Evolutionary conservation across 106 monocot genomes (phyloP).

Genomic region (Allium sativum): DNA sequence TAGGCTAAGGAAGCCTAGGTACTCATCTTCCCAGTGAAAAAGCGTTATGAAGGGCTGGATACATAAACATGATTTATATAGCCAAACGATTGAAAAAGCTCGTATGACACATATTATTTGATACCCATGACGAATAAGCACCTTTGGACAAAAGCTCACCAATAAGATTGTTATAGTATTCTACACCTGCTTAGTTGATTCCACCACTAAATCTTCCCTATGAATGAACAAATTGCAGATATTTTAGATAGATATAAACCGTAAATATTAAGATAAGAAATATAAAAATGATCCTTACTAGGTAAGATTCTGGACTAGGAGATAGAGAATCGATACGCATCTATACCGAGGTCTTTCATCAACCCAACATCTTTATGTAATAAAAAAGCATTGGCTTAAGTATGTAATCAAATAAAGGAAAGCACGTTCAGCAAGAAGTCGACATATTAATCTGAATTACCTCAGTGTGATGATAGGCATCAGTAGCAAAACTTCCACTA

Average conservation of each 20-base stretch:
- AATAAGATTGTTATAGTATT: slow-evolving; percentile 8
- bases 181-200: slow-evolving; percentile 5
- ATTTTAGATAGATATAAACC: not conserved
- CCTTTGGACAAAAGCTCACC: slow-evolving; percentile 6
- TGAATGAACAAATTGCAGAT: not conserved
- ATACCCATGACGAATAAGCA: not conserved
- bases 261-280: not conserved
- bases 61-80: slow-evolving; percentile 6
- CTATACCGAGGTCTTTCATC: slow-evolving; percentile 3
- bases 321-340: slow-evolving; percentile 11
- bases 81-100: too few relatives aligned
- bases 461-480: too few relatives aligned
- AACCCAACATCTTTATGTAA: slow-evolving; percentile 2
- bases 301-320: slow-evolving; percentile 12
- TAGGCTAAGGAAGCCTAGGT: slow-evolving; percentile 28
- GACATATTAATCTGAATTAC: too few relatives aligned
- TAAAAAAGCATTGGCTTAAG: too few relatives aligned
- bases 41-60: slow-evolving; percentile 38
- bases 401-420: too few relatives aligned
- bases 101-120: not conserved
- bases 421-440: too few relatives aligned
- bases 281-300: not conserved
- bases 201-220: slow-evolving; percentile 7
- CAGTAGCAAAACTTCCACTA: too few relatives aligned
- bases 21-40: slow-evolving; percentile 44